Evolutionary conservation across 345 rosid species (phyloP).

Genomic region (Citrus inodora): DNA sequence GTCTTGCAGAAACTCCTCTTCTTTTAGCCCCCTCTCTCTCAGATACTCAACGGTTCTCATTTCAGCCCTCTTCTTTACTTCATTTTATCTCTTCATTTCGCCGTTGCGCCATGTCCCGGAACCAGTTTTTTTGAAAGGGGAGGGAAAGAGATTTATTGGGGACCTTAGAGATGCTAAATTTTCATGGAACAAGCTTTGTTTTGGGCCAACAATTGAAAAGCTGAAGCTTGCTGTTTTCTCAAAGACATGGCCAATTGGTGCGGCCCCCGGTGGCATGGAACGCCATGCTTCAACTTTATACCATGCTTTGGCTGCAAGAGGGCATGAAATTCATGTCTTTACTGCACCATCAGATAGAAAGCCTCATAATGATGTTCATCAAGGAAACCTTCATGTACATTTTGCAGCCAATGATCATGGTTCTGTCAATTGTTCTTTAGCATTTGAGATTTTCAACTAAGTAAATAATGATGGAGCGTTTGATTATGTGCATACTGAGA

Average conservation of each 20-base stretch:
- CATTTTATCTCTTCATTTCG: constrained; percentile 37
- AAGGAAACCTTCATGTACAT: constrained; percentile 52
- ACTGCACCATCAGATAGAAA: constrained; percentile 55
- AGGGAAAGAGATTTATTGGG: constrained; percentile 29
- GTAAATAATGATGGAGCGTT: constrained; percentile 33
- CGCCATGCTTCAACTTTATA: constrained; percentile 66
- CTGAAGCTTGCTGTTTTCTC: constrained; percentile 70
- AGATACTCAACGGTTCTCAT: constrained; percentile 34
- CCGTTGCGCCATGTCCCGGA: constrained; percentile 11
- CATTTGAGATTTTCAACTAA: constrained; percentile 52
- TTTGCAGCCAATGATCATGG: constrained; percentile 65
- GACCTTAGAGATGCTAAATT: constrained; percentile 55
- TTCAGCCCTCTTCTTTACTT: constrained; percentile 32
- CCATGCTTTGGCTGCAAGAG: constrained; percentile 50
- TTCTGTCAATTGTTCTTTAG: constrained; percentile 43
- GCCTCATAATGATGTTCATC: constrained; percentile 34
- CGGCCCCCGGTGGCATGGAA: constrained; percentile 72
- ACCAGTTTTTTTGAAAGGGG: not conserved
- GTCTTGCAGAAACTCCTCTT: constrained; percentile 30
- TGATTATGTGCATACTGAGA: constrained; percentile 68
- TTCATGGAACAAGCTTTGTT: constrained; percentile 70
- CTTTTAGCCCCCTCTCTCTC: constrained; percentile 12
- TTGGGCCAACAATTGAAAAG: constrained; percentile 47
- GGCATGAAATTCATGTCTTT: constrained; percentile 71
- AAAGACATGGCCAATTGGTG: constrained; percentile 67